Evolutionary conservation across 2,329 filamentous ascomycete genomes (phyloP).

Genomic region (Purpureocillium lavendulum): DNA sequence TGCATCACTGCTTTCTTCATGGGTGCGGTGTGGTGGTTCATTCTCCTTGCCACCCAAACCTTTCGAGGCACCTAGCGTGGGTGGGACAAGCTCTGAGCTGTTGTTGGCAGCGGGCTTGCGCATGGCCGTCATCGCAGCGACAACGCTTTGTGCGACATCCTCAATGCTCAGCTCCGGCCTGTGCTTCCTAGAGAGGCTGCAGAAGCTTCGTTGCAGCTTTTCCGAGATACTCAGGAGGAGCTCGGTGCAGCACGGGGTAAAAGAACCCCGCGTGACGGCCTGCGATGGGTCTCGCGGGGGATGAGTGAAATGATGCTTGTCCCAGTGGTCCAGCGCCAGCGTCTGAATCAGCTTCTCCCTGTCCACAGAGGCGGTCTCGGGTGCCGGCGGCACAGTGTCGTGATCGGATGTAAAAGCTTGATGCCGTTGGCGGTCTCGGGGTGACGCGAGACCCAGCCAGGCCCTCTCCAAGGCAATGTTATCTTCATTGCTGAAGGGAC

Average conservation of each 20-base stretch:
- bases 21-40: neutral
- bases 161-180: slow-evolving; percentile 32
- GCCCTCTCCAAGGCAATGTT: slow-evolving; percentile 72
- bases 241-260: slow-evolving; percentile 38
- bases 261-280: slow-evolving; percentile 30
- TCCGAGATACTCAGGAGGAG: slow-evolving; percentile 37
- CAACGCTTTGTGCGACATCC: slow-evolving; percentile 36
- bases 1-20: slow-evolving; percentile 4
- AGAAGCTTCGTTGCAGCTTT: slow-evolving; percentile 41
- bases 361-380: slow-evolving; percentile 14
- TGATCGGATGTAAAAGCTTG: slow-evolving; percentile 16
- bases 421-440: slow-evolving; percentile 40
- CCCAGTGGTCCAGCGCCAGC: slow-evolving; percentile 37
- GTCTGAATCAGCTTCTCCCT: slow-evolving; percentile 28
- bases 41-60: slow-evolving; percentile 1
- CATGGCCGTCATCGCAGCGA: slow-evolving; percentile 21
- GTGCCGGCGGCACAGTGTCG: slow-evolving; percentile 19
- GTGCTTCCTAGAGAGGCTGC: slow-evolving; percentile 34
- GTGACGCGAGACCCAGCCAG: slow-evolving; percentile 56
- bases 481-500: slow-evolving; percentile 72
- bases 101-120: slow-evolving; percentile 2
- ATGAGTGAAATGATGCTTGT: slow-evolving; percentile 28
- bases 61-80: neutral
- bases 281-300: neutral
- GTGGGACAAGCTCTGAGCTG: neutral